phyloP scores from a whole-genome alignment of 2,329 filamentous ascomycete genomes.

The Cladosporium sp. region DNA sequence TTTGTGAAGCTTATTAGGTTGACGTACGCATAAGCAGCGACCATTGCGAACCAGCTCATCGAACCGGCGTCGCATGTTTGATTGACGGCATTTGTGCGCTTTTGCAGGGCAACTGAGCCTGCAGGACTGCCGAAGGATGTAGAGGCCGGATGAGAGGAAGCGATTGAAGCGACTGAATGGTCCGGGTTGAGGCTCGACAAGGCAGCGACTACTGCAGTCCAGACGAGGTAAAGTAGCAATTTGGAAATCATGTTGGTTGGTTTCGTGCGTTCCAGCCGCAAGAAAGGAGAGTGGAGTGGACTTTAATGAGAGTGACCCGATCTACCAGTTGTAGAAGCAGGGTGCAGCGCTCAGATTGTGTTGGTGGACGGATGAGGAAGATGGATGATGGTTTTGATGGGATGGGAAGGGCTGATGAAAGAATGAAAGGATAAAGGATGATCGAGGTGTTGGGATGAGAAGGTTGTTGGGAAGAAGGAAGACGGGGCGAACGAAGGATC shows the following conservation, averaged over 20 bases:
- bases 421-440: not conserved
- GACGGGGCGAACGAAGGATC: not conserved
- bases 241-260: not conserved
- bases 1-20: too few relatives aligned
- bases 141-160: not conserved
- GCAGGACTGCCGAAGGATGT: not conserved
- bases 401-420: too few relatives aligned
- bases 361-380: too few relatives aligned
- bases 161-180: not conserved
- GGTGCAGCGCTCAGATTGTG: too few relatives aligned
- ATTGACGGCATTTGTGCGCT: not conserved
- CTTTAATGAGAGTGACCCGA: not conserved
- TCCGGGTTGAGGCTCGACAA: not conserved
- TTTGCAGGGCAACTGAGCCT: not conserved
- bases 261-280: not conserved
- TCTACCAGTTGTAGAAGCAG: not conserved
- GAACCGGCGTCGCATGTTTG: not conserved
- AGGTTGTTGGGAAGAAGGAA: not conserved
- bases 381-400: not conserved
- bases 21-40: not conserved
- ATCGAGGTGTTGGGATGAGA: not conserved
- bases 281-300: not conserved
- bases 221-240: not conserved
- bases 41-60: not conserved
- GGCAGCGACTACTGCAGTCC: not conserved